Percentiles rank a stretch among this genome's conserved stretches.
Evolutionary conservation across 2,329 filamentous ascomycete species (phyloP).

Genomic region (Aspergillus sp.): DNA sequence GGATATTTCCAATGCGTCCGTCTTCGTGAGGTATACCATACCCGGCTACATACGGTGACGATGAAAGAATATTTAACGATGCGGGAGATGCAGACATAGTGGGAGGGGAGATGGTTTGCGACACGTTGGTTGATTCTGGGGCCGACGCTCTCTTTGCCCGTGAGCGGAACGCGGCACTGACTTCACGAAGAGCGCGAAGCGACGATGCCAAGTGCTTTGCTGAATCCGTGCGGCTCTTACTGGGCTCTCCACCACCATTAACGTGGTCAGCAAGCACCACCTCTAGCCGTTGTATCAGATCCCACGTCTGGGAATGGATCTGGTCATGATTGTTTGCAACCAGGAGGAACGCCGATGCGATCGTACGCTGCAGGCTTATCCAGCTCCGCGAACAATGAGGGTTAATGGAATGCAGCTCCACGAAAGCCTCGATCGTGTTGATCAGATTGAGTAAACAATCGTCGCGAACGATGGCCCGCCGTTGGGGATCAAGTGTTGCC

Average conservation of each 20-base stretch:
- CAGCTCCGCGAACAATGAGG: conserved; percentile 39
- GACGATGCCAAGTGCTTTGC: conserved; percentile 33
- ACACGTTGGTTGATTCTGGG: conserved; percentile 2
- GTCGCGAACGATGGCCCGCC: conserved; percentile 40
- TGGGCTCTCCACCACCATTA: conserved; percentile 21
- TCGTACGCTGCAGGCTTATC: conserved; percentile 41
- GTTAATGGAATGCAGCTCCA: conserved; percentile 47
- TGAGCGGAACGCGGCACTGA: conserved; percentile 26
- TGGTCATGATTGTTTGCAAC: conserved; percentile 28
- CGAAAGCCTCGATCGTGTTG: conserved; percentile 54
- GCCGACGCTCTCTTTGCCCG: conserved; percentile 8
- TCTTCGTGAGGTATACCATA: conserved; percentile 18
- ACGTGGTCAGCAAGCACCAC: conserved; percentile 31
- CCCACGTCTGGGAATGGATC: conserved; percentile 21
- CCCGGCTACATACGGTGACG: conserved; percentile 6
- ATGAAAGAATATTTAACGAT: conserved; percentile 3
- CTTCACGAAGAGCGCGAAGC: conserved; percentile 30
- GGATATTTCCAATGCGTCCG: conserved; percentile 28
- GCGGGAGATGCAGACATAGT: conserved; percentile 10
- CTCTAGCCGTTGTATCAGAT: conserved; percentile 29
- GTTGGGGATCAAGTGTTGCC: conserved; percentile 39
- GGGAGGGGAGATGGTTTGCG: conserved; percentile 10
- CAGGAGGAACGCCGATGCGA: conserved; percentile 41
- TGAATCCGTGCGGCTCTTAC: conserved; percentile 30
- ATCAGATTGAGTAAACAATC: conserved; percentile 54